phyloP scores from a whole-genome alignment of 2,329 filamentous ascomycete genomes.

The Trichophyton schoenleinii region DNA sequence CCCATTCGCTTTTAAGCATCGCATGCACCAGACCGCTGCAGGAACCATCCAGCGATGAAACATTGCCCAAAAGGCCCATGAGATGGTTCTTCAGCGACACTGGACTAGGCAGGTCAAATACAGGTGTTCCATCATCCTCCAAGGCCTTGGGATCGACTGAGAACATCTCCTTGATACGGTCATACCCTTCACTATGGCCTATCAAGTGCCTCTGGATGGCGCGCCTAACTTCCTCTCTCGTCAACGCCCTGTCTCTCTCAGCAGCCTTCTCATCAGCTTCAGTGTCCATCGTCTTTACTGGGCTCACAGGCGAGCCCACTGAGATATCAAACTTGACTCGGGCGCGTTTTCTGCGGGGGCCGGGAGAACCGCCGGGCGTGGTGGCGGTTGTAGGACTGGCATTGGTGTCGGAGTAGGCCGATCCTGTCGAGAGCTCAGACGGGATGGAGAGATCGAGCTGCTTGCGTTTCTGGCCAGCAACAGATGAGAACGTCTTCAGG shows the following conservation, averaged over 20 bases:
- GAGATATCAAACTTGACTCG: conserved; percentile 33
- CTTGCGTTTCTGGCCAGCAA: conserved; percentile 26
- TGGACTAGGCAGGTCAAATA: conserved; percentile 38
- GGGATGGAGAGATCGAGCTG: conserved; percentile 25
- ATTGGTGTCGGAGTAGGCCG: conserved; percentile 13
- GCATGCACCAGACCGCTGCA: conserved; percentile 48
- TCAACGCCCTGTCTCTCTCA: conserved; percentile 44
- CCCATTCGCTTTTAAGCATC: conserved; percentile 47
- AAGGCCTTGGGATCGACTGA: conserved; percentile 33
- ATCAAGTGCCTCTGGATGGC: conserved; percentile 42
- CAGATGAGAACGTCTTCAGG: conserved; percentile 11
- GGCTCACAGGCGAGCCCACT: background rate
- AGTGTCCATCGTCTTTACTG: background rate
- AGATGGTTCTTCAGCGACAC: conserved; percentile 46
- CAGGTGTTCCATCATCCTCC: conserved; percentile 22
- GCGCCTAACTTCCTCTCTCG: conserved; percentile 49
- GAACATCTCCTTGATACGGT: conserved; percentile 44
- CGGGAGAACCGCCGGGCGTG: conserved; percentile 14
- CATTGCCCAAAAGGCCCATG: conserved; percentile 44
- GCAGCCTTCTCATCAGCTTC: background rate
- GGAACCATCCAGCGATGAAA: conserved; percentile 42
- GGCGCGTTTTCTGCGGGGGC: conserved; percentile 26
- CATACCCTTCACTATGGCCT: conserved; percentile 45
- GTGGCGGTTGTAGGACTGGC: background rate
- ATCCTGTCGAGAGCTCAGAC: conserved; percentile 19